Evolutionary conservation across 352 stramenopile species (phyloP).

Genomic region (Phytophthora lateralis): DNA sequence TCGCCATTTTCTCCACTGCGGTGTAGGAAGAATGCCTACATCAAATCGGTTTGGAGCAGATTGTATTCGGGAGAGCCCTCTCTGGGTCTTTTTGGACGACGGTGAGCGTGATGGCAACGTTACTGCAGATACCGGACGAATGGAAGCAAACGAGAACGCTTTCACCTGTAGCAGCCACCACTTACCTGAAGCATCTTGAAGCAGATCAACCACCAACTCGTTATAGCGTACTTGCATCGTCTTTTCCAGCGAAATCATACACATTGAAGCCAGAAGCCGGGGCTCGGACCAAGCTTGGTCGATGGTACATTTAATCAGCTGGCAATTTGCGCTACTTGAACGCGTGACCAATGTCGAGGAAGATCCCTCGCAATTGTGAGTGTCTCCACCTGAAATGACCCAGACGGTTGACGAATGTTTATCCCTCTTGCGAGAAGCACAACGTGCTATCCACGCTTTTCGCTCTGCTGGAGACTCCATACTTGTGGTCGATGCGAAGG

Average conservation of each 20-base stretch:
- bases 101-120: constrained; percentile 2
- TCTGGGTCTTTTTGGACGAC: background rate
- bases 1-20: constrained; percentile 53
- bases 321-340: constrained; percentile 38
- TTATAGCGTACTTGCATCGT: constrained; percentile 45
- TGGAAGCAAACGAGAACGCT: constrained; percentile 46
- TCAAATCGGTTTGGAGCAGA: constrained; percentile 57
- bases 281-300: constrained; percentile 58
- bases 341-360: constrained; percentile 20
- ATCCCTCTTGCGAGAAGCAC: constrained; percentile 60
- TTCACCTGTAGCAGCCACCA: constrained; percentile 83
- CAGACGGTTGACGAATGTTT: constrained; percentile 50
- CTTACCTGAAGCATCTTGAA: constrained; percentile 50
- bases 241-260: constrained; percentile 42
- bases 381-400: constrained; percentile 53
- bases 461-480: constrained; percentile 1
- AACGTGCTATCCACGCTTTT: constrained; percentile 61
- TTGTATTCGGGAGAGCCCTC: constrained; percentile 33
- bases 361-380: background rate
- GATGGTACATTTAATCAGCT: constrained; percentile 62
- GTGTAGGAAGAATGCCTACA: constrained; percentile 3
- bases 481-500: background rate
- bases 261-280: constrained; percentile 42
- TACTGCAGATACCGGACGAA: constrained; percentile 26
- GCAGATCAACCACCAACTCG: constrained; percentile 61